Evolutionary conservation across 1,284 basidiomycete genomes (phyloP).

Genomic region (Leccinum griseonigrum): DNA sequence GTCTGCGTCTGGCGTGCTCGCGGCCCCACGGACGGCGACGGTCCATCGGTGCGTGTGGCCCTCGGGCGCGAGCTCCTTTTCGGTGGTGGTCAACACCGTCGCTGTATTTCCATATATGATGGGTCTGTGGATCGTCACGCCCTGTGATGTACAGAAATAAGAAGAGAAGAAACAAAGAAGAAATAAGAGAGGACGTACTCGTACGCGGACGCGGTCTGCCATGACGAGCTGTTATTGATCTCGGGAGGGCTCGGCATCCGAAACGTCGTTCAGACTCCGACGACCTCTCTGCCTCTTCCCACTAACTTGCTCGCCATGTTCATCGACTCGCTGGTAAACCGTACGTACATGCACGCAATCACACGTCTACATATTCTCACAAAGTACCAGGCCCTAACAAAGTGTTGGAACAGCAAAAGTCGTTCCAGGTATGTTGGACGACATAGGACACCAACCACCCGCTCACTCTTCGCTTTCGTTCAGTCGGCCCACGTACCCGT

Average conservation of each 20-base stretch:
- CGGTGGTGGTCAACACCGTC: conserved; percentile 74
- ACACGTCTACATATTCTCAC: neutral
- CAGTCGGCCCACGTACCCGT: conserved; percentile 40
- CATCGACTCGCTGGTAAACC: conserved; percentile 55
- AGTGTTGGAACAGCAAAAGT: conserved; percentile 61
- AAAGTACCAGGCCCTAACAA: conserved; percentile 50
- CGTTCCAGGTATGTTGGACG: conserved; percentile 52
- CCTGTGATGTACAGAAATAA: conserved; percentile 44
- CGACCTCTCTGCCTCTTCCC: neutral
- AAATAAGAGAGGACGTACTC: conserved; percentile 46
- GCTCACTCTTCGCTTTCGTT: conserved; percentile 16
- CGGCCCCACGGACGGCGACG: conserved; percentile 84
- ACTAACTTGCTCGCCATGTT: conserved; percentile 37
- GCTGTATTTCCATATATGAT: conserved; percentile 98
- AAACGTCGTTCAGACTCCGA: conserved; percentile 33
- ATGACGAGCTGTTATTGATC: conserved; percentile 28
- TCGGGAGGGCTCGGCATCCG: conserved; percentile 32
- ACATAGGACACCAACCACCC: neutral
- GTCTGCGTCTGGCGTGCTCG: conserved; percentile 60
- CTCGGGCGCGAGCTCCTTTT: conserved; percentile 57
- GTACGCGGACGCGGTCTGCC: conserved; percentile 70
- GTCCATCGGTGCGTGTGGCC: conserved; percentile 98
- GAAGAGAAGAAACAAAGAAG: neutral
- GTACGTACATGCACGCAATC: conserved; percentile 23
- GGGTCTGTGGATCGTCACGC: conserved; percentile 85